These are phyloP conservation scores for Lipomyces starkeyi DNA, from an alignment of 805 yeast species.

Conservation along the genomic window DNA sequence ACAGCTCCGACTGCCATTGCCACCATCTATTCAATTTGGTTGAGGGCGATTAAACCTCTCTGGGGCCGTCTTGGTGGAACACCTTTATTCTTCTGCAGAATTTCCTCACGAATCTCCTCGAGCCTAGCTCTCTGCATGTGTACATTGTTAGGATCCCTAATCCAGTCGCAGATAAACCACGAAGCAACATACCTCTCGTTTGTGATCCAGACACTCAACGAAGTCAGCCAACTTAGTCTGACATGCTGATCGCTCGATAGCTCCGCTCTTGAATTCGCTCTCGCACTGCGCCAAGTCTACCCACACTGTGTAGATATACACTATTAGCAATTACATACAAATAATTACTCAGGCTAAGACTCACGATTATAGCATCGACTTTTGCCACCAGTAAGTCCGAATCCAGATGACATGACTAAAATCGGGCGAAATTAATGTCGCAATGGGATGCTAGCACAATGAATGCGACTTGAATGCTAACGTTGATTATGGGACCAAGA, in stretches of 20 bases:
- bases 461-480: not conserved
- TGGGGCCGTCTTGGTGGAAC: conserved; percentile 17
- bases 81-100: conserved; percentile 16
- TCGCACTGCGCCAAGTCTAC: conserved; percentile 24
- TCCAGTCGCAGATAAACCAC: not conserved
- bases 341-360: conserved; percentile 29
- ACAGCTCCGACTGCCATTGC: not conserved
- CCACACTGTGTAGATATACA: conserved; percentile 22
- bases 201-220: conserved; percentile 57
- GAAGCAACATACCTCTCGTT: conserved; percentile 48
- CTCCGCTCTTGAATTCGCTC: conserved; percentile 21
- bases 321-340: not conserved
- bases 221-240: conserved; percentile 54
- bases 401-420: conserved; percentile 49
- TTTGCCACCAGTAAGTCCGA: conserved; percentile 52
- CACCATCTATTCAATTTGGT: conserved; percentile 10
- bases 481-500: not conserved
- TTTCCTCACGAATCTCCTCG: conserved; percentile 19
- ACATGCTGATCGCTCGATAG: conserved; percentile 44
- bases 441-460: not conserved
- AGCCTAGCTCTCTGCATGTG: conserved; percentile 30
- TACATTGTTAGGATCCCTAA: not conserved
- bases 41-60: conserved; percentile 19
- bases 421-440: not conserved
- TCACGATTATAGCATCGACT: conserved; percentile 55